Evolutionary conservation across 208 protist species (phyloP).

Genomic region (Acanthamoeba castellanii): DNA sequence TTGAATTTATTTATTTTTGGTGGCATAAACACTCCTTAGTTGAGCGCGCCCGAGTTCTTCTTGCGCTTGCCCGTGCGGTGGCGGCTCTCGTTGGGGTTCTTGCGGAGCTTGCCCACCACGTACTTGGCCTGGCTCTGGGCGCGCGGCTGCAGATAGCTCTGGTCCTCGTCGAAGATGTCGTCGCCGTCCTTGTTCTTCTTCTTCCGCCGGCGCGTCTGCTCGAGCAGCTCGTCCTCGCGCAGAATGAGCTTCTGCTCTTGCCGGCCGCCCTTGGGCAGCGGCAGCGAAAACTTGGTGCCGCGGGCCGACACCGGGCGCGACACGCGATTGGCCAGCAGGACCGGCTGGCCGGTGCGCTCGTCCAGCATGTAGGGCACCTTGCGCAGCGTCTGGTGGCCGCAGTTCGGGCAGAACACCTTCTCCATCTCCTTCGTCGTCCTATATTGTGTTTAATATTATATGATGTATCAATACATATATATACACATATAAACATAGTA

Average conservation of each 20-base stretch:
- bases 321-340: conserved; percentile 8
- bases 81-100: conserved; percentile 46
- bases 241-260: conserved; percentile 65
- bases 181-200: conserved; percentile 1
- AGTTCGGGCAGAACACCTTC: conserved; percentile 47
- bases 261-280: conserved; percentile 65
- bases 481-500: no score
- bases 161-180: background rate
- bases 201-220: conserved; percentile 4
- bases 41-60: background rate
- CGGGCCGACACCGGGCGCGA: background rate
- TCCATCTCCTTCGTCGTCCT: conserved; percentile 21
- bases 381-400: conserved; percentile 16
- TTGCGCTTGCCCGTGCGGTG: conserved; percentile 30
- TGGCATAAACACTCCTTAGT: background rate
- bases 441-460: no score
- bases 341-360: conserved; percentile 34
- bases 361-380: conserved; percentile 30
- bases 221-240: conserved; percentile 72
- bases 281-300: conserved; percentile 60
- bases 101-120: conserved; percentile 2
- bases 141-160: background rate
- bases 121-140: background rate
- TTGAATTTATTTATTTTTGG: no score
- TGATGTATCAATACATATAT: no score